phyloP scores from a whole-genome alignment of 345 rosid species.

The Punica granatum region DNA sequence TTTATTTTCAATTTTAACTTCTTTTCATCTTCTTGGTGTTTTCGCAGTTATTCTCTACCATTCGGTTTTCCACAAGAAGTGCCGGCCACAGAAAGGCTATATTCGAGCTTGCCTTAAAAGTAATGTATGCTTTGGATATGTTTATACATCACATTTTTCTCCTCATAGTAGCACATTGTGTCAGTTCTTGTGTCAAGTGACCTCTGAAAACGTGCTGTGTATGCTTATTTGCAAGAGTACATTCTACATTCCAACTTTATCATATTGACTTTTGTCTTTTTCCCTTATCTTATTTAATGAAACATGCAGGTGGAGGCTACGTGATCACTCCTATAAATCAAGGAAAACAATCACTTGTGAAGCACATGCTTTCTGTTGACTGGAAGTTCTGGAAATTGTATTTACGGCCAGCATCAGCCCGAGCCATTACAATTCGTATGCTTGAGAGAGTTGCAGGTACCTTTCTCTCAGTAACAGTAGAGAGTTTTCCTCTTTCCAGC shows the following conservation, averaged over 20 bases:
- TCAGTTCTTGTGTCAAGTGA: not conserved
- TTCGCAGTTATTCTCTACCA: constrained; percentile 75
- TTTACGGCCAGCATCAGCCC: constrained; percentile 48
- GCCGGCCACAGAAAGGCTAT: constrained; percentile 65
- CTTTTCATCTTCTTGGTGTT: constrained; percentile 13
- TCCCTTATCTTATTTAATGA: not conserved
- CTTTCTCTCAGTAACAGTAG: not conserved
- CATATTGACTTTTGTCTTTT: not conserved
- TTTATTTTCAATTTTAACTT: not conserved
- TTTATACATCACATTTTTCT: not conserved
- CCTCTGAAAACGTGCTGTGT: not conserved
- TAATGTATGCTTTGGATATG: constrained; percentile 38
- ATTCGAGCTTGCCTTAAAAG: constrained; percentile 87
- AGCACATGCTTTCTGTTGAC: constrained; percentile 88
- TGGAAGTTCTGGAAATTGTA: constrained; percentile 86
- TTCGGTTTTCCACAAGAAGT: constrained; percentile 75
- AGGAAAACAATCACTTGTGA: constrained; percentile 68
- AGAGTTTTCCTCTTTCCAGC: not conserved
- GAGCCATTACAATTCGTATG: constrained; percentile 66
- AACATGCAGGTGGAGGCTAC: constrained; percentile 79
- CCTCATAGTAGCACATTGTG: not conserved
- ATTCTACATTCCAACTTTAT: not conserved
- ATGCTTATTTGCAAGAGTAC: not conserved
- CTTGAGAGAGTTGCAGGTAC: constrained; percentile 82
- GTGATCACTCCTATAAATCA: constrained; percentile 67